Evolutionary conservation across 176 grass and related monocot species (phyloP).

Genomic region (Oryza australiensis): DNA sequence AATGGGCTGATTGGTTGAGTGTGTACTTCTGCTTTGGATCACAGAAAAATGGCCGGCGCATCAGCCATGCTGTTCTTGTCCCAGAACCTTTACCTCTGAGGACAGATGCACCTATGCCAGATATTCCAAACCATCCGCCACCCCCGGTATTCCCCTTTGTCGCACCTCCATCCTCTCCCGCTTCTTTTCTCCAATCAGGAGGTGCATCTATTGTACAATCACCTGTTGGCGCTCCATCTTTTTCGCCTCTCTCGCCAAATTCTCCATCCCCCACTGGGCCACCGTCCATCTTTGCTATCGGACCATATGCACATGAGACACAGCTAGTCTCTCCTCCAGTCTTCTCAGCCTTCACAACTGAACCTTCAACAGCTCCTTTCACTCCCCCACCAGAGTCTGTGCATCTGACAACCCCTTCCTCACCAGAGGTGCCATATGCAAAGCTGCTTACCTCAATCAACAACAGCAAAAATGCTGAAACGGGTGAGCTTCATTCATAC

Average conservation of each 20-base stretch:
- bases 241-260: conserved; percentile 62
- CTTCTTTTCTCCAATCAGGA: conserved; percentile 86
- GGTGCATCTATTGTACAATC: conserved; percentile 75
- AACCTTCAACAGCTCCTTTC: conserved; percentile 92
- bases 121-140: conserved; percentile 63
- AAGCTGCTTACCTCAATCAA: conserved; percentile 77
- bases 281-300: conserved; percentile 79
- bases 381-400: conserved; percentile 92
- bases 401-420: conserved; percentile 90
- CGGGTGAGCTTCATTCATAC: conserved; percentile 51
- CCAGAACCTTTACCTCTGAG: conserved; percentile 61
- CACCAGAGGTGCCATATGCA: conserved; percentile 96
- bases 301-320: conserved; percentile 96
- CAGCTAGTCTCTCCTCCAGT: conserved; percentile 88
- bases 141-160: conserved; percentile 63
- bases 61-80: conserved; percentile 72
- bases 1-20: conserved; percentile 77
- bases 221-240: conserved; percentile 52
- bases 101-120: conserved; percentile 47
- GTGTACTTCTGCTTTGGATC: conserved; percentile 90
- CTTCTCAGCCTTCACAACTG: conserved; percentile 93
- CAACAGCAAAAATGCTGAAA: conserved; percentile 55
- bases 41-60: conserved; percentile 68
- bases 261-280: conserved; percentile 55
- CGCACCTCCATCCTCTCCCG: conserved; percentile 88